These are phyloP conservation scores for Aspergillus aculeatus DNA, from an alignment of 2,329 filamentous ascomycete genomes.

Conservation along the genomic window DNA sequence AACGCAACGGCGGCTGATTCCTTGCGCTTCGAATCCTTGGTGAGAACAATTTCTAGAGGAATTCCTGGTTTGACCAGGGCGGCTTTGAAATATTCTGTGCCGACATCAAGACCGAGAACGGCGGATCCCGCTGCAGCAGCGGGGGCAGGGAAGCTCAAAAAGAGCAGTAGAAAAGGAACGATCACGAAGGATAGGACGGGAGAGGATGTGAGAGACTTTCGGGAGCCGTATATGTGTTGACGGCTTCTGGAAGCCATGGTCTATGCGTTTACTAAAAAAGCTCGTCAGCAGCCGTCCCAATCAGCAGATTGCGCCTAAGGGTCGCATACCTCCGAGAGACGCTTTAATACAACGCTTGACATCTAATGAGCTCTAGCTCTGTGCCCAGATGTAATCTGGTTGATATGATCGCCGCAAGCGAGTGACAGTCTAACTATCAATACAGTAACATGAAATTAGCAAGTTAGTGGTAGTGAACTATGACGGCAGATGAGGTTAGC, in stretches of 20 bases:
- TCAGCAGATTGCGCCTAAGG: neutral
- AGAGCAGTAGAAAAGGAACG: constrained; percentile 52
- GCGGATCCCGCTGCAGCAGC: constrained; percentile 66
- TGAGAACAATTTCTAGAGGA: constrained; percentile 94
- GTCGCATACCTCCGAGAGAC: constrained; percentile 7
- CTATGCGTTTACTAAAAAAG: constrained; percentile 13
- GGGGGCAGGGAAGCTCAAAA: constrained; percentile 55
- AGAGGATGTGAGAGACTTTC: constrained; percentile 22
- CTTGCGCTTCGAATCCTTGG: constrained; percentile 96
- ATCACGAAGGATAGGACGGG: constrained; percentile 46
- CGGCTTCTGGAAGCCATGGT: constrained; percentile 35
- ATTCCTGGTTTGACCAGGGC: constrained; percentile 94
- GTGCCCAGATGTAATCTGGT: neutral
- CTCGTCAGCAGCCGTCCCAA: neutral
- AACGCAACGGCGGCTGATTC: constrained; percentile 89
- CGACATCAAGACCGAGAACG: constrained; percentile 88
- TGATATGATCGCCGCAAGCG: neutral
- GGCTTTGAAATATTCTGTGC: constrained; percentile 96
- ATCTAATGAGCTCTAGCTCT: neutral
- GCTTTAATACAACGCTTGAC: neutral
- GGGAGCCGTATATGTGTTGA: constrained; percentile 23
- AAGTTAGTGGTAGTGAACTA: neutral
- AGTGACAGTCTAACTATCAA: neutral
- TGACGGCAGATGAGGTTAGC: neutral
- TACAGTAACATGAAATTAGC: neutral